Conservation (phyloP, 164 flowering plant genomes). For the Umbellularia californica region DNA sequence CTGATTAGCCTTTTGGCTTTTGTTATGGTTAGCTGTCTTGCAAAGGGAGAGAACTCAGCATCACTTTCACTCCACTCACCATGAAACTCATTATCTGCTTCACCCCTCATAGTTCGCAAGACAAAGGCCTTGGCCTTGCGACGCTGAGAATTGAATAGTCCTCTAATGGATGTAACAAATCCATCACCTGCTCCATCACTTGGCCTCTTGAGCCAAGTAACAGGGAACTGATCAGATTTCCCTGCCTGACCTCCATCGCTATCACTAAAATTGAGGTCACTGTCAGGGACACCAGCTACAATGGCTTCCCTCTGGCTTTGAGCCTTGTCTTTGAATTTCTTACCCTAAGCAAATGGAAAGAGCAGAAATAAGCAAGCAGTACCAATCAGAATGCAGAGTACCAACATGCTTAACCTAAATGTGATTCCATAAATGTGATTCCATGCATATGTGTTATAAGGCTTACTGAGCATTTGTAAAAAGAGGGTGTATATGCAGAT, state of each 20-base stretch:
- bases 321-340: slow-evolving; percentile 89
- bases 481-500: background rate
- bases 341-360: slow-evolving; percentile 55
- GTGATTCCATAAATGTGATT: too few species aligned
- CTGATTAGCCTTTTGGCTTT: slow-evolving; percentile 86
- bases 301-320: slow-evolving; percentile 55
- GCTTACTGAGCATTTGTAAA: background rate
- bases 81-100: slow-evolving; percentile 64
- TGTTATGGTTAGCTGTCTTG: slow-evolving; percentile 88
- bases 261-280: slow-evolving; percentile 75
- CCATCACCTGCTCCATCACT: slow-evolving; percentile 97
- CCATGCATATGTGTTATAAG: too few species aligned
- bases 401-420: too few species aligned
- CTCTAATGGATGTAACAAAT: slow-evolving; percentile 89
- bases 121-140: slow-evolving; percentile 94
- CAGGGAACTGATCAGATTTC: slow-evolving; percentile 58
- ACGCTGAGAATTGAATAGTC: slow-evolving; percentile 84
- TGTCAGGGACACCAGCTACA: slow-evolving; percentile 46
- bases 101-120: slow-evolving; percentile 96
- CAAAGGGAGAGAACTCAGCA: slow-evolving; percentile 82
- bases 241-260: slow-evolving; percentile 69
- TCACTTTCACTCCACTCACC: slow-evolving; percentile 99
- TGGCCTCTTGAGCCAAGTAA: slow-evolving; percentile 62
- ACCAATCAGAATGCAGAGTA: background rate
- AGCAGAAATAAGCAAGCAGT: background rate